Percentiles rank a stretch among this genome's conserved stretches.
Conservation (phyloP, 2,329 filamentous ascomycete genomes). For the Drechmeria coniospora region DNA sequence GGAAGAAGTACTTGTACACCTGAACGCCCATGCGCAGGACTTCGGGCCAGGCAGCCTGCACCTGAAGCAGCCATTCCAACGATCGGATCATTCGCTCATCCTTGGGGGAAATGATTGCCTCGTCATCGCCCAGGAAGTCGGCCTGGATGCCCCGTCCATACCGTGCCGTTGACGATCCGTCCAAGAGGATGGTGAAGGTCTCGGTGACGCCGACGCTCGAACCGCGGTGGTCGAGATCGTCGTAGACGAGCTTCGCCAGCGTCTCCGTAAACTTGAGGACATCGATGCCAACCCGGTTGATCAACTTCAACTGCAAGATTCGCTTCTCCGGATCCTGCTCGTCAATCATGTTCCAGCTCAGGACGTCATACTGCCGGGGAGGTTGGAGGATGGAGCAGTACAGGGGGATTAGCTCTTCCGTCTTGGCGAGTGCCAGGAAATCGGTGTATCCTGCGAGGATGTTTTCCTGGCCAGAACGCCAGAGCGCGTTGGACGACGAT, state of each 20-base stretch:
- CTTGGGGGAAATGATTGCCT: conserved; percentile 36
- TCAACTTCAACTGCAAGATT: conserved; percentile 53
- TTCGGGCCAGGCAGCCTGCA: conserved; percentile 56
- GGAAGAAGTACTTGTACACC: conserved; percentile 70
- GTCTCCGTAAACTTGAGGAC: conserved; percentile 56
- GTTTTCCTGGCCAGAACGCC: conserved; percentile 47
- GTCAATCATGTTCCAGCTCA: conserved; percentile 64
- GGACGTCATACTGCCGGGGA: conserved; percentile 49
- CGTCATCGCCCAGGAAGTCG: conserved; percentile 54
- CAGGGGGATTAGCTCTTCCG: conserved; percentile 67
- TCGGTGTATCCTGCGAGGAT: conserved; percentile 72
- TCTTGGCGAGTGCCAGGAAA: conserved; percentile 54
- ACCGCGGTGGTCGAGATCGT: conserved; percentile 24
- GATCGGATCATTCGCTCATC: conserved; percentile 61
- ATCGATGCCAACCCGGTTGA: conserved; percentile 61
- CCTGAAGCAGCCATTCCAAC: conserved; percentile 70
- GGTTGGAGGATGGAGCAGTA: conserved; percentile 69
- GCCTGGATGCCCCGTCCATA: conserved; percentile 49
- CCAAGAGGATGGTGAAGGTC: conserved; percentile 35
- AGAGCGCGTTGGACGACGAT: conserved; percentile 7
- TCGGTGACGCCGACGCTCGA: conserved; percentile 22
- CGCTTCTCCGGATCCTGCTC: conserved; percentile 52
- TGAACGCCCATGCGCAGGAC: conserved; percentile 53
- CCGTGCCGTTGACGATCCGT: conserved; percentile 15
- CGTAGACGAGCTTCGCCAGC: conserved; percentile 40